phyloP scores from a whole-genome alignment of 768 basidiomycete species.

The Hypholoma fasciculare region DNA sequence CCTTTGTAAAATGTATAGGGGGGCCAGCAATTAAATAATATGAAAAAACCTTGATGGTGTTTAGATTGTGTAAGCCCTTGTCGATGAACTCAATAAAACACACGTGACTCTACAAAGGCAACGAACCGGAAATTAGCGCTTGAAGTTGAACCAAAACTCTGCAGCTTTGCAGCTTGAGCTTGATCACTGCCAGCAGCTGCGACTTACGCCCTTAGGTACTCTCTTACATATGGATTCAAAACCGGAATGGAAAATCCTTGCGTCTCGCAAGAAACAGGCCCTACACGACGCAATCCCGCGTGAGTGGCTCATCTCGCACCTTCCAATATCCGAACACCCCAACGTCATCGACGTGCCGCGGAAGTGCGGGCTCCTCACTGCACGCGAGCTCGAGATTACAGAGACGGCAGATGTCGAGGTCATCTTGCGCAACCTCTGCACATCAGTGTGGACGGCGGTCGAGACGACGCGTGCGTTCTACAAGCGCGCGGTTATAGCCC shows the following conservation, averaged over 20 bases:
- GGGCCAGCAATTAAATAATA: no score
- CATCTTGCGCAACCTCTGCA: constrained; percentile 54
- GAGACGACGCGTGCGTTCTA: constrained; percentile 72
- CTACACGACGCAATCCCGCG: constrained; percentile 60
- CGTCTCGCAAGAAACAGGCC: constrained; percentile 48
- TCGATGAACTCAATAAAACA: no score
- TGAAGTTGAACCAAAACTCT: no score
- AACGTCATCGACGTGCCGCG: constrained; percentile 57
- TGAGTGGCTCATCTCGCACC: constrained; percentile 59
- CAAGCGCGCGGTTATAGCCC: constrained; percentile 78
- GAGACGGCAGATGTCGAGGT: constrained; percentile 37
- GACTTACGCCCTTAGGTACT: background rate
- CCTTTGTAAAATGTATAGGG: no score
- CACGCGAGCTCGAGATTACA: constrained; percentile 49
- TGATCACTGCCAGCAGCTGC: no score
- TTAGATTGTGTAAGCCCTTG: no score
- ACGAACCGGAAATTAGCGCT: no score
- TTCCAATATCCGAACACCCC: constrained; percentile 32
- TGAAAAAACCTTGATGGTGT: no score
- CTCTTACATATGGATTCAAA: background rate
- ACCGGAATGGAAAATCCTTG: constrained; percentile 50
- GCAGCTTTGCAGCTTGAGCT: no score
- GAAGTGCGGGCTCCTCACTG: constrained; percentile 55
- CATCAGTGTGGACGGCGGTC: constrained; percentile 57
- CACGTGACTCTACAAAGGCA: no score